Conservation (phyloP, 768 basidiomycete species). For the Albatrellus ellisii region DNA sequence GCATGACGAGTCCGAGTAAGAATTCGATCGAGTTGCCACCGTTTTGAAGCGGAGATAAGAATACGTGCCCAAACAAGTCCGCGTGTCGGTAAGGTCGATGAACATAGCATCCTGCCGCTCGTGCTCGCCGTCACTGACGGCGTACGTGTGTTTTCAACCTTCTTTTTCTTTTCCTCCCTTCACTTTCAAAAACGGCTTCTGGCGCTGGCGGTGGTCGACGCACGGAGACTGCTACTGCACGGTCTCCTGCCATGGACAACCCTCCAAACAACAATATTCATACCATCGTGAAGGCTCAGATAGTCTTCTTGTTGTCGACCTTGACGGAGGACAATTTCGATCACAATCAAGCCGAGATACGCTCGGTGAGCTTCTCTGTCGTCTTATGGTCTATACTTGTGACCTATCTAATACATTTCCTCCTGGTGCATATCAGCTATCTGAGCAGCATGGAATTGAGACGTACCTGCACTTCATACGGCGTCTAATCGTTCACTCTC, state of each 20-base stretch:
- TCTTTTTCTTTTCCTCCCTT: slow-evolving; percentile 9
- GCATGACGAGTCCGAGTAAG: too few species aligned
- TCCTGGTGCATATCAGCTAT: slow-evolving; percentile 47
- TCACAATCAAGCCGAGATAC: slow-evolving; percentile 87
- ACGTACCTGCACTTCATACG: slow-evolving; percentile 97
- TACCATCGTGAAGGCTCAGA: slow-evolving; percentile 93
- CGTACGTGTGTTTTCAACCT: slow-evolving; percentile 13
- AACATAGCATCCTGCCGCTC: slow-evolving; percentile 7
- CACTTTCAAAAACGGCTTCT: slow-evolving; percentile 23
- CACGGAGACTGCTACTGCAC: slow-evolving; percentile 23
- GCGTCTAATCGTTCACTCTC: slow-evolving; percentile 83
- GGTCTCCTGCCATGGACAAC: slow-evolving; percentile 77
- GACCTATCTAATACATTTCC: slow-evolving; percentile 7
- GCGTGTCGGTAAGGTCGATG: too few species aligned
- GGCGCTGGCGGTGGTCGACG: slow-evolving; percentile 23
- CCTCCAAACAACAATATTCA: slow-evolving; percentile 77
- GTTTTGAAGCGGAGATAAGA: too few species aligned
- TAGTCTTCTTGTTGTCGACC: slow-evolving; percentile 92
- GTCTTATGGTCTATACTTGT: slow-evolving; percentile 8
- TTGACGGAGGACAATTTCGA: slow-evolving; percentile 96
- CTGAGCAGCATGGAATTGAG: slow-evolving; percentile 93
- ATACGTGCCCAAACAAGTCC: too few species aligned
- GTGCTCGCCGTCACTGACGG: slow-evolving; percentile 14
- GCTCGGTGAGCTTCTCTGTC: slow-evolving; percentile 54
- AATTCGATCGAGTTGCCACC: too few species aligned